Conservation (phyloP, 257 asterid species). For the Jacaranda mimosifolia region DNA sequence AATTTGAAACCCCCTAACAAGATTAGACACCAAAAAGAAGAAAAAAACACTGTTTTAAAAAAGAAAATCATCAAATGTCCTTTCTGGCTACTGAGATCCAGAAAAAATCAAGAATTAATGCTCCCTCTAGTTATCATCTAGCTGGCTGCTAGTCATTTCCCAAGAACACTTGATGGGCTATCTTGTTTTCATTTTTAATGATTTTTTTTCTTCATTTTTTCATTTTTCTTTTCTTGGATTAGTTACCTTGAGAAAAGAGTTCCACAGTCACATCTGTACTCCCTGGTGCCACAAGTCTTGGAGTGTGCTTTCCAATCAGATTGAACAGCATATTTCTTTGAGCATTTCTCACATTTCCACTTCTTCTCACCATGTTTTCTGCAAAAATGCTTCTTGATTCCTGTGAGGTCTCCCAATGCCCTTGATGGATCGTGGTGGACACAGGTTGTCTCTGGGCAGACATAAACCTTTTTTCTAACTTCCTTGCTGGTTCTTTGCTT, state of each 20-base stretch:
- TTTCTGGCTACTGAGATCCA: too few relatives aligned
- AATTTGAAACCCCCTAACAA: conserved; percentile 32
- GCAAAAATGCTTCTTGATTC: conserved; percentile 89
- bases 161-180: conserved; percentile 24
- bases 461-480: conserved; percentile 76
- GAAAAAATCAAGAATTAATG: background rate
- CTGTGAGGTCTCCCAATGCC: conserved; percentile 95
- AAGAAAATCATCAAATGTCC: too few relatives aligned
- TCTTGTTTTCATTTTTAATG: background rate
- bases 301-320: conserved; percentile 98
- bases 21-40: conserved; percentile 14
- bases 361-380: conserved; percentile 96
- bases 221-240: background rate
- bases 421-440: conserved; percentile 93
- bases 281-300: conserved; percentile 94
- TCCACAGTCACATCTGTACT: conserved; percentile 97
- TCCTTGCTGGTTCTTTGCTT: conserved; percentile 82
- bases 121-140: too few relatives aligned
- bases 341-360: conserved; percentile 92
- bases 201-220: background rate
- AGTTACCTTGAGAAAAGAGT: conserved; percentile 88
- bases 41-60: background rate
- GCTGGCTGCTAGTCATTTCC: background rate
- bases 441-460: conserved; percentile 84
- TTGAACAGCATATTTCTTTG: conserved; percentile 86